Evolutionary conservation across 495 filamentous ascomycete genomes (phyloP), one percentile per base, ranked within the genome.

Genomic region (Neurospora hispaniola): DNA sequence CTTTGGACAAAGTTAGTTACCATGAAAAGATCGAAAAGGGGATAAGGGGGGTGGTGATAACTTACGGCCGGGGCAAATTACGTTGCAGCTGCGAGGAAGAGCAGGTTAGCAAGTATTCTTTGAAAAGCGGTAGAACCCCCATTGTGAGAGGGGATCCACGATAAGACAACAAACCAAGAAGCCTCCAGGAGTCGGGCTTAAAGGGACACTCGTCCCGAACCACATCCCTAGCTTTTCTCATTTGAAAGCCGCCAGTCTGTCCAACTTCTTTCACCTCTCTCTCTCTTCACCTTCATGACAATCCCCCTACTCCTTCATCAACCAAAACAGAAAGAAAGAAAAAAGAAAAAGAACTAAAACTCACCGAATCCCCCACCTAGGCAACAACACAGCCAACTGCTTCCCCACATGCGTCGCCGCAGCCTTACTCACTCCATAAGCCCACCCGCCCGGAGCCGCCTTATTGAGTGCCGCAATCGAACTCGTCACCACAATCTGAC

Each of bases 41-140:
- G 54, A 27, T 16, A 31, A 18, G 41, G 69, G 72, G 12, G 48
- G 40, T 71, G 44, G 69, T 42, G 3, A 54, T 40, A 3, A 83
- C 88, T 85, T 80, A 90, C 89, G 79, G 23, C 90, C 91, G 40
- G 91, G 90, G 10, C 88, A 87, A 38, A 93, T 84, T n/a, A 86
- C 85, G 82, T 92, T 93, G 10, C 86, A 82, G 70, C 84, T 84
- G 6, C n/a, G 43, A 12, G 38, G 23, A 66, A 8, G 14, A 16
- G 0, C 9, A 31, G 11, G 20, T 27, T 43, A 41, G 71, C 31
- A 7, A 43, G 42, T 43, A 1, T 5, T 16, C 14, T 42, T 6
- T 42, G 12, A 14, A 16, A 16, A 42, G 0, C 4, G 4, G 4
- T 42, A 42, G 14, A 42, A 16, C 5, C 42, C 42, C 12, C 12